Evolutionary conservation across 164 flowering plant genomes (phyloP).

Genomic region (Santalum album): DNA sequence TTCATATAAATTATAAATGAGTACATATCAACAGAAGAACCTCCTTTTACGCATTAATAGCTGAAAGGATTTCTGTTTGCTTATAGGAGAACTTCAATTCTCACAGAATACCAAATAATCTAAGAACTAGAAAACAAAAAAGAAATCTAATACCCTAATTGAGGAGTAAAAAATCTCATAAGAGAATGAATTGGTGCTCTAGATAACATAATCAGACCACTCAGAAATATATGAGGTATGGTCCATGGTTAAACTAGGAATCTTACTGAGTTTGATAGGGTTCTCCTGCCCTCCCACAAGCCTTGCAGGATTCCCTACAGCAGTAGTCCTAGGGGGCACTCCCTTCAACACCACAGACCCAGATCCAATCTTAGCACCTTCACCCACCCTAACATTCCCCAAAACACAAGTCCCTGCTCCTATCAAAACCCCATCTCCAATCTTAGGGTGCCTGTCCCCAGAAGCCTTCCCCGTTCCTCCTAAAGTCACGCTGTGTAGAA

Average conservation of each 20-base stretch:
- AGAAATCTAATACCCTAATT: too few relatives aligned
- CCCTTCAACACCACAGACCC: conserved; percentile 69
- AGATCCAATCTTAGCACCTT: conserved; percentile 80
- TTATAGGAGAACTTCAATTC: too few relatives aligned
- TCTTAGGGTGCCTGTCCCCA: conserved; percentile 78
- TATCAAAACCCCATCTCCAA: conserved; percentile 73
- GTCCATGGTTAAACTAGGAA: conserved; percentile 70
- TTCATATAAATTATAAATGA: too few relatives aligned
- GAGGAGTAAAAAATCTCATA: neutral
- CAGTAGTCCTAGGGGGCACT: conserved; percentile 59
- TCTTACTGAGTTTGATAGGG: conserved; percentile 40
- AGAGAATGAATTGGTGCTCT: neutral
- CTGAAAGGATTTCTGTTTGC: too few relatives aligned
- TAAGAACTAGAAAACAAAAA: too few relatives aligned
- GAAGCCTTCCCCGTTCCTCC: conserved; percentile 69
- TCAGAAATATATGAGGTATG: conserved; percentile 56
- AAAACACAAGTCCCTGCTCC: conserved; percentile 71
- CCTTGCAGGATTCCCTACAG: conserved; percentile 74
- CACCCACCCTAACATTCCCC: conserved; percentile 64
- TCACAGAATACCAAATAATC: too few relatives aligned
- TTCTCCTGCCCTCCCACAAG: conserved; percentile 61
- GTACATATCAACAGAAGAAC: too few relatives aligned
- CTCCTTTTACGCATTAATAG: too few relatives aligned
- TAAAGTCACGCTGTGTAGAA: conserved; percentile 63
- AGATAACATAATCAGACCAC: conserved; percentile 68